These are phyloP conservation scores for Dalbergia oliveri DNA, from an alignment of 306 rosid genomes.

Conservation along the genomic window DNA sequence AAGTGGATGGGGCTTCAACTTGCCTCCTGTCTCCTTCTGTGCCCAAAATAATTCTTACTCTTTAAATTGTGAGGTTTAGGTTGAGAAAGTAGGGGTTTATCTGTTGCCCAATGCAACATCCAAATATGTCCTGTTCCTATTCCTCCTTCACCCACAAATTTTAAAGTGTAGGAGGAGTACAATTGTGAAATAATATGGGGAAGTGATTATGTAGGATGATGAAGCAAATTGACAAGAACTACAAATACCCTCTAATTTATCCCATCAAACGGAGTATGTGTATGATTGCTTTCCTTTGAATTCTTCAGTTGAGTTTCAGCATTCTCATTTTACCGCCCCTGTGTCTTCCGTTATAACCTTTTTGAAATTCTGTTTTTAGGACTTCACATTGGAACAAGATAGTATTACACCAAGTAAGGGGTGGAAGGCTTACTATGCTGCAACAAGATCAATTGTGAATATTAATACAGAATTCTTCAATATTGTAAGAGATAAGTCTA, in stretches of 20 bases:
- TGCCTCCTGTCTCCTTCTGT: neutral
- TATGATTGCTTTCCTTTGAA: neutral
- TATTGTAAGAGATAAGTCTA: slow-evolving; percentile 80
- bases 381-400: slow-evolving; percentile 94
- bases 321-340: slow-evolving; percentile 2
- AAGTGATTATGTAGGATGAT: slow-evolving; percentile 1
- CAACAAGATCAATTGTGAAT: slow-evolving; percentile 89
- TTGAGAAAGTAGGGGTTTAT: slow-evolving; percentile 17
- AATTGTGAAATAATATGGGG: slow-evolving; percentile 20
- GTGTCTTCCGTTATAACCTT: slow-evolving; percentile 32
- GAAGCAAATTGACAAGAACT: slow-evolving; percentile 25
- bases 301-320: neutral
- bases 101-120: neutral
- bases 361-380: slow-evolving; percentile 60
- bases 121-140: neutral
- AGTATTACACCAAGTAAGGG: slow-evolving; percentile 82
- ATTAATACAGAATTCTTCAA: slow-evolving; percentile 84
- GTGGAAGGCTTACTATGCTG: slow-evolving; percentile 99
- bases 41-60: neutral
- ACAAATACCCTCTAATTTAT: slow-evolving; percentile 10
- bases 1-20: slow-evolving; percentile 17
- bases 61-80: slow-evolving; percentile 7
- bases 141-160: slow-evolving; percentile 15
- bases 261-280: neutral
- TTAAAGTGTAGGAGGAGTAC: neutral